These are phyloP conservation scores for Yamadazyma blattariae DNA, from an alignment of 1,139 yeast species.

Conservation along the genomic window DNA sequence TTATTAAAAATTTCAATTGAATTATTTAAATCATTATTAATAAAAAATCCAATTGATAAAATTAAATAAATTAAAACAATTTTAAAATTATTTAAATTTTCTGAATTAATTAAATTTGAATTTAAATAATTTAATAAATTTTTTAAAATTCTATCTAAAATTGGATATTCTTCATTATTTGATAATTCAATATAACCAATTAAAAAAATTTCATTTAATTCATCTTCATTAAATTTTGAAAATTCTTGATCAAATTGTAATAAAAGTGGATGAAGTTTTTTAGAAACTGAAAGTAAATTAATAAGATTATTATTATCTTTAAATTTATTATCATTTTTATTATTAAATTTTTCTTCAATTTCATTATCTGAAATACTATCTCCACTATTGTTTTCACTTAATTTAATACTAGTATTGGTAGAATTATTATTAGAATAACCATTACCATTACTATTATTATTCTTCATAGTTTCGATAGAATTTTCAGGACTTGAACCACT, in stretches of 20 bases:
- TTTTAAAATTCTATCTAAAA: conserved; percentile 18
- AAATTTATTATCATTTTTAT: background rate
- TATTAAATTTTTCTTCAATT: background rate
- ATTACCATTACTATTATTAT: too few species aligned
- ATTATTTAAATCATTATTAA: conserved; percentile 18
- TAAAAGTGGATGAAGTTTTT: conserved; percentile 25
- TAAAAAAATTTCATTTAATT: conserved; percentile 27
- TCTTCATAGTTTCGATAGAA: too few species aligned
- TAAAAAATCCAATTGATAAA: conserved; percentile 24
- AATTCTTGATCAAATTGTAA: conserved; percentile 16
- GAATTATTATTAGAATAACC: too few species aligned
- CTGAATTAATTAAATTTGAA: conserved; percentile 6
- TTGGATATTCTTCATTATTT: conserved; percentile 15
- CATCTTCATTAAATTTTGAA: conserved; percentile 12
- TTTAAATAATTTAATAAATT: conserved; percentile 29
- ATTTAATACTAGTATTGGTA: too few species aligned
- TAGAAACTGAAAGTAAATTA: conserved; percentile 33
- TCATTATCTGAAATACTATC: background rate
- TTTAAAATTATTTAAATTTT: conserved; percentile 22
- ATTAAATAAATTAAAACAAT: conserved; percentile 27
- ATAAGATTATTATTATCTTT: conserved; percentile 23
- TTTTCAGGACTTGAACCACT: too few species aligned
- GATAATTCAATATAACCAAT: conserved; percentile 28
- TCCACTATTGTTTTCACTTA: too few species aligned
- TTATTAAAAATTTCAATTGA: conserved; percentile 35